Percentiles rank a stretch among this genome's conserved stretches.
These are phyloP conservation scores for Picocystis sp. DNA, from an alignment of 163 green algal species.

Conservation along the genomic window DNA sequence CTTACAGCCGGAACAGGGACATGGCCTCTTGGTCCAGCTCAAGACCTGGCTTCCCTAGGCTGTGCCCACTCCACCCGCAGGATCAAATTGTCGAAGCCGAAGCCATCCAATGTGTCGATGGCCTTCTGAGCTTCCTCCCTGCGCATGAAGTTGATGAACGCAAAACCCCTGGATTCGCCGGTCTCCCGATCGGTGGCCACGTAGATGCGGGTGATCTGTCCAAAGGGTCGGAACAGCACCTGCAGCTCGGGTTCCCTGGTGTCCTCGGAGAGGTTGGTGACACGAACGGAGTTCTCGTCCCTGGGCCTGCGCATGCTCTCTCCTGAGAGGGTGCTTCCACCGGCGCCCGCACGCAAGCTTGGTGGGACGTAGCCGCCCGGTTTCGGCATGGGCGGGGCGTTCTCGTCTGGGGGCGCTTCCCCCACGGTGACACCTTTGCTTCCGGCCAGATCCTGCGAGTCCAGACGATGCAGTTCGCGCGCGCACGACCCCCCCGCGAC, in stretches of 20 bases:
- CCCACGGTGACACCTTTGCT: slow-evolving; percentile 7
- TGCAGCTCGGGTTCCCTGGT: slow-evolving; percentile 75
- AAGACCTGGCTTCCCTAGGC: slow-evolving; percentile 38
- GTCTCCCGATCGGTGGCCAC: slow-evolving; percentile 91
- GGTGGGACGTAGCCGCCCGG: slow-evolving; percentile 73
- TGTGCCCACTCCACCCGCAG: slow-evolving; percentile 78
- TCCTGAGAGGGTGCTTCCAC: slow-evolving; percentile 22
- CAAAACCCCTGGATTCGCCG: slow-evolving; percentile 80
- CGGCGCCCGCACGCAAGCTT: slow-evolving; percentile 34
- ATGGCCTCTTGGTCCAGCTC: no score
- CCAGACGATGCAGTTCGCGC: no score
- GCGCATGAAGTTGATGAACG: slow-evolving; percentile 89
- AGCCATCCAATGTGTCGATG: slow-evolving; percentile 70
- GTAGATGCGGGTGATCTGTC: slow-evolving; percentile 78
- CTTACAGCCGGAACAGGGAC: no score
- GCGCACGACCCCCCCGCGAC: no score
- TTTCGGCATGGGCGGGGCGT: slow-evolving; percentile 30
- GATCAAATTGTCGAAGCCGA: slow-evolving; percentile 97
- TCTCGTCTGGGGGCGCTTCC: slow-evolving; percentile 19
- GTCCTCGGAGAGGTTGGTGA: slow-evolving; percentile 94
- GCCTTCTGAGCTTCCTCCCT: slow-evolving; percentile 75
- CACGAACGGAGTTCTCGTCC: slow-evolving; percentile 90
- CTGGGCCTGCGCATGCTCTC: slow-evolving; percentile 47
- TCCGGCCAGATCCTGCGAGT: slow-evolving; percentile 15
- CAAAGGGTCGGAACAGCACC: slow-evolving; percentile 85